Evolutionary conservation across 768 basidiomycete genomes (phyloP).

Genomic region (Suillus subaureus): DNA sequence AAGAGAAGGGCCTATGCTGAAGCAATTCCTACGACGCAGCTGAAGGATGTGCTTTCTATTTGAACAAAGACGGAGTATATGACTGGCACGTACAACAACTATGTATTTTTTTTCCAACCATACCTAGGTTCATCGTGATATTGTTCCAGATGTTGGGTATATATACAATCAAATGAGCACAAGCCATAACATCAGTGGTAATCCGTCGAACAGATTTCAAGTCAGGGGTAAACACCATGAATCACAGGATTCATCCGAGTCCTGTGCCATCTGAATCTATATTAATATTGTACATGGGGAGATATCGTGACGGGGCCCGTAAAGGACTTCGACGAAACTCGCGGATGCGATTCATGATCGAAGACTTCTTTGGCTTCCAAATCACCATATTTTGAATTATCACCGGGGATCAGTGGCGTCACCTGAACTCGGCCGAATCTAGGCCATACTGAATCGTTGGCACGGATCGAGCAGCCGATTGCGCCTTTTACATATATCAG

Average conservation of each 20-base stretch:
- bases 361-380: not conserved
- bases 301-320: not conserved
- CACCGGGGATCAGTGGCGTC: not conserved
- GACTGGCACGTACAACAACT: not conserved
- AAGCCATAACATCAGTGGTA: not conserved
- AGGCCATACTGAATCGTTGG: not conserved
- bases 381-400: not conserved
- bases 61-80: constrained; percentile 5
- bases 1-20: constrained; percentile 48
- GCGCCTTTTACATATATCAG: not conserved
- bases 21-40: constrained; percentile 59
- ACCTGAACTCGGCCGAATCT: not conserved
- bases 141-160: too few species aligned
- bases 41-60: constrained; percentile 34
- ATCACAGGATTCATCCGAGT: not conserved
- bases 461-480: not conserved
- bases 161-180: not conserved
- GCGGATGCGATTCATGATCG: not conserved
- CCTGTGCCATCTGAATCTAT: not conserved
- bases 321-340: not conserved
- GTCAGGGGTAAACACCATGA: not conserved
- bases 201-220: not conserved
- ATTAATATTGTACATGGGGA: not conserved
- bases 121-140: not conserved
- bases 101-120: not conserved